These are phyloP conservation scores for Castanospermum australe DNA, from an alignment of 306 rosid species.

Conservation along the genomic window DNA sequence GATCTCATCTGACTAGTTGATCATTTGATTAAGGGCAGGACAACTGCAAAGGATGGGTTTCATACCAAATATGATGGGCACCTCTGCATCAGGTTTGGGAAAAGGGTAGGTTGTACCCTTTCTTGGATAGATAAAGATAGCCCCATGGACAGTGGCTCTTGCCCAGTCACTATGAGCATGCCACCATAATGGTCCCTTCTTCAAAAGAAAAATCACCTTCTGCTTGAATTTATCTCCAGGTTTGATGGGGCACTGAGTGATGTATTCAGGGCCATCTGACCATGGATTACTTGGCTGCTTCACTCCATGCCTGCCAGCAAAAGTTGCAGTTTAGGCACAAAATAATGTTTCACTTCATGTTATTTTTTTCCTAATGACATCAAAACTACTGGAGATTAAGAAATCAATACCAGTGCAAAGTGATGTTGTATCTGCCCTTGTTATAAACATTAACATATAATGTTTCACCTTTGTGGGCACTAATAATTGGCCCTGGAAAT, in stretches of 20 bases:
- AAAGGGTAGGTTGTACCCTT: conserved; percentile 41
- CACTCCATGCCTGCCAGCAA: conserved; percentile 51
- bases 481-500: conserved; percentile 37
- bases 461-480: conserved; percentile 25
- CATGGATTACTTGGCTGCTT: conserved; percentile 49
- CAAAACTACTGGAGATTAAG: neutral
- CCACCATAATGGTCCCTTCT: conserved; percentile 76
- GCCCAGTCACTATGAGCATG: conserved; percentile 70
- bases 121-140: conserved; percentile 44
- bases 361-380: neutral
- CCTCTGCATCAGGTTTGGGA: conserved; percentile 43
- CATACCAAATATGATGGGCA: conserved; percentile 52
- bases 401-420: conserved; percentile 52
- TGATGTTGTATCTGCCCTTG: conserved; percentile 43
- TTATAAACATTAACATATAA: conserved; percentile 31
- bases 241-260: conserved; percentile 58
- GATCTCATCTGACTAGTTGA: neutral
- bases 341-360: neutral
- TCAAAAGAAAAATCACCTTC: conserved; percentile 35
- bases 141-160: conserved; percentile 62
- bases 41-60: neutral
- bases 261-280: conserved; percentile 56
- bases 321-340: neutral
- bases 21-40: neutral
- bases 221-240: conserved; percentile 43